Evolutionary conservation across 768 basidiomycete genomes (phyloP), one percentile per base, ranked within the genome.

Genomic region (Termitomyces eurrhizus): DNA sequence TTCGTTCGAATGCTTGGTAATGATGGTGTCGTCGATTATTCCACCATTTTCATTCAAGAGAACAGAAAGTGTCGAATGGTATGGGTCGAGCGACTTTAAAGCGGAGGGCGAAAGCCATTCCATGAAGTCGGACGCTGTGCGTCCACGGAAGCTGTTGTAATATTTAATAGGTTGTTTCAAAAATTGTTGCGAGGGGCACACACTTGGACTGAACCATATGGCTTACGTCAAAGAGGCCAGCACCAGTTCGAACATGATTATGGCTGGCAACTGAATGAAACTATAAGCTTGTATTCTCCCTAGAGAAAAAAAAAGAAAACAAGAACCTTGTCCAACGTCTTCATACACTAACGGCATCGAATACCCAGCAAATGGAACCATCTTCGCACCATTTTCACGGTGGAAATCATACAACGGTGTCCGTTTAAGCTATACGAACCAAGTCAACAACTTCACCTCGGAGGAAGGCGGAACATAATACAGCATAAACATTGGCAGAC

Each of bases 141-240:
- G 77, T 3, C 95, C 96, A 29, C 85, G 86, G 78, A 96, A 94
- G 66, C 91, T 94, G 68, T 37, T 37, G 2, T 14, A 6, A 49
- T n/a, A 60, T 62, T 53, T 39, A 60, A 55, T 45, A 54, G 32
- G 8, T 41, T 24, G 7, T 11, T 42, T 57, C 35, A 11, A 14
- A 29, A 46, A 29, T 29, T 41, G 21, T 46, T 21, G 16, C 39
- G 42, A 42, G 49, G 7, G 35, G 13, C n/a, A 57, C 83, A 52
- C 67, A 94, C 93, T 86, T 89, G 37, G 87, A 85, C 72, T 98
- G 96, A 16, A 98, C 91, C 96, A 99, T 99, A 74, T 99, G 97
- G 24, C 93, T 93, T 32, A 99, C 97, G 69, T 99, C 97, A 71
- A 99, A 99, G 36, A 99, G 78, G 0, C 95, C 95, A 0, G 84